Evolutionary conservation across 345 rosid genomes (phyloP), one percentile per base, ranked within the genome.

Genomic region (Corymbia maculata): DNA sequence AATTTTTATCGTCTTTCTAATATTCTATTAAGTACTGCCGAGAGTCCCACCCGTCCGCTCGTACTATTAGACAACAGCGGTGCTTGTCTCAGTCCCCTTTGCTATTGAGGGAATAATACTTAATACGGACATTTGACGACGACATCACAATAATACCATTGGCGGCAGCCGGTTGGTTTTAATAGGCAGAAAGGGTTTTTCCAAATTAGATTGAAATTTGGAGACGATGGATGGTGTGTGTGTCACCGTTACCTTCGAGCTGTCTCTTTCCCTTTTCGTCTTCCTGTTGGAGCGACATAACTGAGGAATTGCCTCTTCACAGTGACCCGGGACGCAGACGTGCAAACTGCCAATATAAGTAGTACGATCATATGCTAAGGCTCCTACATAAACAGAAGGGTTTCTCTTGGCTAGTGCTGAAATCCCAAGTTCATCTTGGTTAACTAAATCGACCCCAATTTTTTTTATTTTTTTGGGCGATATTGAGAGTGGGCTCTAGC

Each of bases 381-480:
- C 49, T 21, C 84, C 49, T 9, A 21, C 8, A 5, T 9, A 75
- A 10, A 75, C 49, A 42, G 82, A 42, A 11, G 4, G 49, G 19
- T 21, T 36, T 75, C 49, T 42, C 28, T 75, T 19, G 84, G 84
- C 8, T 75, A 42, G 84, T 75, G 49, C 13, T 7, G 9, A 12
- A 75, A 75, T 19, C 26, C 49, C 84, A 42, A 75, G 84, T 75
- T 19, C 7, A 22, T 21, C 4, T 21, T 42, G 82, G 26, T 42
- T 10, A 75, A 36, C 82, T 44, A 42, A 75, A 75, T 42, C 12
- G 4, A 21, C 14, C 5, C 1, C 13, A 4, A 0, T 15, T 4
- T 4, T 0, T 1, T 4, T n/a, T 8, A 30, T 4, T 68, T 16
- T 70, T 0, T 36, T 11, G 1, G 49, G 15, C 2, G 8, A 42